Base-by-base conservation (phyloP, 345 rosid genomes). In the Gossypium bickii region DNA sequence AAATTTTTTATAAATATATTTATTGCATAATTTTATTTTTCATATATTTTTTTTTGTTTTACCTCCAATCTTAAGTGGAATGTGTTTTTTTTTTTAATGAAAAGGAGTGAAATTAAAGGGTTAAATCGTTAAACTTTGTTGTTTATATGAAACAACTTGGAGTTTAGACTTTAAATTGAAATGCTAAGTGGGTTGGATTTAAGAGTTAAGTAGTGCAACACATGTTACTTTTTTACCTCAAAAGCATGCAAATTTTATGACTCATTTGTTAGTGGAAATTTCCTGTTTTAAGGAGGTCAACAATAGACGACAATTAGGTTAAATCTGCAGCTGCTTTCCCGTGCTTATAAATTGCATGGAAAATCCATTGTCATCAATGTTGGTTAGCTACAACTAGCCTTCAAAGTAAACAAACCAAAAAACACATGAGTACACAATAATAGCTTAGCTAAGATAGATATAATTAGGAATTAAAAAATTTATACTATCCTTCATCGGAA, bases 251-350 rank as follows among this genome's bases (percentile, higher is more conserved):
- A 44, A 55, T 34, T 65, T 71, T 68, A 53, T 59, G 51, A 61
- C 73, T 74, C 44, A 22, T 2, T 51, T 53, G 66, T 13, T 67
- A 74, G 81, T 76, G 81, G 76, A 65, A 79, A 57, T 80, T 70
- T 73, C 58, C 85, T 80, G 72, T 67, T 49, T 18, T 18, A 8
- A n/a, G 38, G 71, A 72, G 81, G 84, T 83, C 88, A 80, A 75
- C 83, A 70, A 65, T 72, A 75, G 70, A 77, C 71, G 83, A 85
- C 88, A 82, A 78, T 43, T 48, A 13, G 43, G 43, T 48, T 24
- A 49, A 48, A 24, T 45, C 25, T 48, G 9, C 53, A 60, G 47
- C n/a, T 24, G 69, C 12, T 45, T 52, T 10, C 15, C 24, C 47
- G 1, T 58, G 69, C 34, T 34, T 34, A 34, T 52, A 47, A 47